Evolutionary conservation across 306 rosid species (phyloP).

Genomic region (Sesbania bispinosa): DNA sequence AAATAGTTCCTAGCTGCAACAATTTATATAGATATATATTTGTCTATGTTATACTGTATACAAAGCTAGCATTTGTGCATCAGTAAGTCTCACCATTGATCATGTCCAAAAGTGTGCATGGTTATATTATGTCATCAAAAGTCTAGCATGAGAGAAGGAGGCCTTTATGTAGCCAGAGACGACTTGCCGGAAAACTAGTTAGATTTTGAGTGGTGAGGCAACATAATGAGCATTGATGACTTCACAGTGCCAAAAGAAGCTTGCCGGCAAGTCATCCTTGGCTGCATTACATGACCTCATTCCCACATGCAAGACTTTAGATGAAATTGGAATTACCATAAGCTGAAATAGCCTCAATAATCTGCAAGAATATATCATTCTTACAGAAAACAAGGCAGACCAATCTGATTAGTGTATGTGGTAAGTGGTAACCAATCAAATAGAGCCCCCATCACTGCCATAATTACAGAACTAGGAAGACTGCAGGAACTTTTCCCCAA

Average conservation of each 20-base stretch:
- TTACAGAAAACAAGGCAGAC: slow-evolving; percentile 19
- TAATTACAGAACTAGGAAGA: neutral
- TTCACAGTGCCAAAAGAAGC: neutral
- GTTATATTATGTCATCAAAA: slow-evolving; percentile 35
- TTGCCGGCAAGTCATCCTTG: slow-evolving; percentile 99
- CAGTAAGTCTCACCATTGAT: neutral
- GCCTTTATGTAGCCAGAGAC: slow-evolving; percentile 67
- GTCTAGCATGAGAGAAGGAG: slow-evolving; percentile 77
- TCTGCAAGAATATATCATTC: neutral
- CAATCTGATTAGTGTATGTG: slow-evolving; percentile 1
- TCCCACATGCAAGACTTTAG: slow-evolving; percentile 83
- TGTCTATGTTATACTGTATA: neutral
- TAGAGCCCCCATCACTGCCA: neutral
- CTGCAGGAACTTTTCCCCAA: slow-evolving; percentile 36
- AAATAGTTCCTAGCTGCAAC: neutral
- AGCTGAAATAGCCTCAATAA: neutral
- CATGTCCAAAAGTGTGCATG: slow-evolving; percentile 13
- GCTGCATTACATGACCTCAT: slow-evolving; percentile 82
- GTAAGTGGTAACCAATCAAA: slow-evolving; percentile 49
- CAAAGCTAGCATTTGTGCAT: neutral
- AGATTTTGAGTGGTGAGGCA: neutral
- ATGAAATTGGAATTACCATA: slow-evolving; percentile 35
- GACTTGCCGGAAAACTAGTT: slow-evolving; percentile 62
- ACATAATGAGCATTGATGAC: neutral
- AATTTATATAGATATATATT: neutral